Conservation (phyloP, 345 rosid species). For the Zanthoxylum bungeanum region DNA sequence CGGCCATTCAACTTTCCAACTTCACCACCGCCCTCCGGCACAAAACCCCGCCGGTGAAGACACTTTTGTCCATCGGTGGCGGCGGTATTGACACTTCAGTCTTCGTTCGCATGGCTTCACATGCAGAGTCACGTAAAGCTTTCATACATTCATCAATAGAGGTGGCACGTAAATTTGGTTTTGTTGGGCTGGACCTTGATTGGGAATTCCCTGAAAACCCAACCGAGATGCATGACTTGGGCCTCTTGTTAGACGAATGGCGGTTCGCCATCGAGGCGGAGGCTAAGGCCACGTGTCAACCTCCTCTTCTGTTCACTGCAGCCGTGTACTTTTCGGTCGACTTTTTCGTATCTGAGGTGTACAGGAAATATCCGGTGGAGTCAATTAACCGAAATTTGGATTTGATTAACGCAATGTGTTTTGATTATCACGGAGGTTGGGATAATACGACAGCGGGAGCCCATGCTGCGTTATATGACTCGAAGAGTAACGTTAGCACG, state of each 20-base stretch:
- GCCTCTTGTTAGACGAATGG: conserved; percentile 39
- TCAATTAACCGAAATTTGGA: conserved; percentile 38
- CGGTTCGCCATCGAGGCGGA: conserved; percentile 32
- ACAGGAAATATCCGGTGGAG: conserved; percentile 31
- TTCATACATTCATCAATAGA: conserved; percentile 45
- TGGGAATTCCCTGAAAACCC: conserved; percentile 52
- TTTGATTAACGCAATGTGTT: conserved; percentile 50
- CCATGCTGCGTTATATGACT: conserved; percentile 45
- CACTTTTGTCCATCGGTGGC: conserved; percentile 52
- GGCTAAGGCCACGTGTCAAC: conserved; percentile 28
- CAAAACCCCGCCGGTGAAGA: conserved; percentile 37
- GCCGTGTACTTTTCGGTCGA: conserved; percentile 50
- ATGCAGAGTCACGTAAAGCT: conserved; percentile 20
- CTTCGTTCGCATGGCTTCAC: conserved; percentile 36
- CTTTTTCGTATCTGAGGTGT: conserved; percentile 14
- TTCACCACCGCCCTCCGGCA: conserved; percentile 45
- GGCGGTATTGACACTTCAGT: conserved; percentile 15
- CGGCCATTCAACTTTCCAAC: conserved; percentile 20
- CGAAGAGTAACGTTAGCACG: conserved; percentile 47
- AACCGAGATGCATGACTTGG: conserved; percentile 37
- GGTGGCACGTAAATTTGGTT: conserved; percentile 40
- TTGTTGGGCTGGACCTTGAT: conserved; percentile 59
- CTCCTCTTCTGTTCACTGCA: conserved; percentile 48
- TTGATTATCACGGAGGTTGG: conserved; percentile 54
- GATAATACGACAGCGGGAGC: conserved; percentile 38